Evolutionary conservation across 164 flowering plant species (phyloP).

Genomic region (Santalum album): DNA sequence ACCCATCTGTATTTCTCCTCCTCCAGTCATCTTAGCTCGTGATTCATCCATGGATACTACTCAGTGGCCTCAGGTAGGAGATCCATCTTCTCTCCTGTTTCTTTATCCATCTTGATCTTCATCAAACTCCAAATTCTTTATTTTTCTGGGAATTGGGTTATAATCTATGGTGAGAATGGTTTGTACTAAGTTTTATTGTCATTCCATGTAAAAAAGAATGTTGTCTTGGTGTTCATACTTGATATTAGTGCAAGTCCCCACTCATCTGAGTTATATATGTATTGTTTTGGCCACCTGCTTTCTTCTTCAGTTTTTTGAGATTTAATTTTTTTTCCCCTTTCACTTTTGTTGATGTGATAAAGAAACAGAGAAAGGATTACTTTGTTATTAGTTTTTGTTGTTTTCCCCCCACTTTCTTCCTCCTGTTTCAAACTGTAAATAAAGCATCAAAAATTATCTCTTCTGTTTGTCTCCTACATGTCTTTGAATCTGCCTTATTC

Average conservation of each 20-base stretch:
- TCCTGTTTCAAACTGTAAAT: slow-evolving; percentile 20
- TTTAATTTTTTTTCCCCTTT: slow-evolving; percentile 11
- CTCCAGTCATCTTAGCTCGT: neutral
- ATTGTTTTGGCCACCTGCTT: slow-evolving; percentile 10
- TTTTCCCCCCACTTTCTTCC: neutral
- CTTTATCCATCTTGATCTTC: neutral
- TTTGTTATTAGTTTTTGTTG: slow-evolving; percentile 14
- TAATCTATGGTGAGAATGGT: too few relatives aligned
- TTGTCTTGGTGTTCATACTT: too few relatives aligned
- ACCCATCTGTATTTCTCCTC: slow-evolving; percentile 7
- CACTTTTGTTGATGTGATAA: slow-evolving; percentile 21
- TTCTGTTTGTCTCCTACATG: slow-evolving; percentile 18
- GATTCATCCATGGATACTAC: slow-evolving; percentile 60
- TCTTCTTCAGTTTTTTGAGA: slow-evolving; percentile 10
- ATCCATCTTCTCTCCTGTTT: slow-evolving; percentile 1
- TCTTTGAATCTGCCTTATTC: neutral
- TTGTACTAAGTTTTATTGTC: too few relatives aligned
- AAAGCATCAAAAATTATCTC: slow-evolving; percentile 20
- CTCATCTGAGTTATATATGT: slow-evolving; percentile 3
- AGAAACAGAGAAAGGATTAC: slow-evolving; percentile 14
- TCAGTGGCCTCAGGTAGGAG: slow-evolving; percentile 54
- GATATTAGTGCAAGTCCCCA: slow-evolving; percentile 15
- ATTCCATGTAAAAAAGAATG: too few relatives aligned
- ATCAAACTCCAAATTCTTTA: too few relatives aligned
- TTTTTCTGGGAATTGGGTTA: too few relatives aligned